Base-by-base conservation (phyloP, 139 green algal species). In the Ettlia oleoabundans region DNA sequence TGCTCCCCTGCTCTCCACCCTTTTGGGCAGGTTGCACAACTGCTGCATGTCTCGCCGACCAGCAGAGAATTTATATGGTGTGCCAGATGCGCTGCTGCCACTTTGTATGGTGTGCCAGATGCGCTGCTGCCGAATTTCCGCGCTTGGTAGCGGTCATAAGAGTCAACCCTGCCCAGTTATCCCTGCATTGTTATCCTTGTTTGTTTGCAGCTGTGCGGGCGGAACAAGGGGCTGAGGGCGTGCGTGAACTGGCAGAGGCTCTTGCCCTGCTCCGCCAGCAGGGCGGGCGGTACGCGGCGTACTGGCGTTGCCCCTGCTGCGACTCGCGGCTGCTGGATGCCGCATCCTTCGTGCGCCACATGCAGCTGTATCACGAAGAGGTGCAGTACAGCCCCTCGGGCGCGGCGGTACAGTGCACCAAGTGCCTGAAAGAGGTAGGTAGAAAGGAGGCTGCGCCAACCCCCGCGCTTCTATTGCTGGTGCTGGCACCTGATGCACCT, bases 281-380 rank as follows among this genome's bases (percentile, higher is more conserved):
- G 24, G 62, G 53, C 64, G 66, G 68, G 19, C 32, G 37, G 10
- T 72, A 63, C 43, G 78, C 78, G 15, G 81, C 77, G 32, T 85
- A 72, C 51, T 88, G 84, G 84, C 58, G 78, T 72, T 88, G 84
- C 61, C 84, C 84, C 37, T 72, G 52, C 69, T 88, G 84, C 82
- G 69, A 82, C 68, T 32, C 76, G 52, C 78, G 84, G 22, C 7
- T 69, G 42, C 38, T 70, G 53, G 72, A 82, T 32, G 40, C 78
- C 0, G 40, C 42, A 26, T 70, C 64, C 2, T 88, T 85, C 52
- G 32, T 78, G 55, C 52, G 81, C 47, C 84, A 88, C 35, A 32
- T 88, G 42, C 55, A 52, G 35, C 47, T 69, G 64, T 80, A 79
- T 53, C 84, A 88, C 61, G 84, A 88, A 52, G 77, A 53, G 26